These are phyloP conservation scores for Aspergillus sclerotioniger DNA, from an alignment of 495 filamentous ascomycete genomes.

Conservation along the genomic window DNA sequence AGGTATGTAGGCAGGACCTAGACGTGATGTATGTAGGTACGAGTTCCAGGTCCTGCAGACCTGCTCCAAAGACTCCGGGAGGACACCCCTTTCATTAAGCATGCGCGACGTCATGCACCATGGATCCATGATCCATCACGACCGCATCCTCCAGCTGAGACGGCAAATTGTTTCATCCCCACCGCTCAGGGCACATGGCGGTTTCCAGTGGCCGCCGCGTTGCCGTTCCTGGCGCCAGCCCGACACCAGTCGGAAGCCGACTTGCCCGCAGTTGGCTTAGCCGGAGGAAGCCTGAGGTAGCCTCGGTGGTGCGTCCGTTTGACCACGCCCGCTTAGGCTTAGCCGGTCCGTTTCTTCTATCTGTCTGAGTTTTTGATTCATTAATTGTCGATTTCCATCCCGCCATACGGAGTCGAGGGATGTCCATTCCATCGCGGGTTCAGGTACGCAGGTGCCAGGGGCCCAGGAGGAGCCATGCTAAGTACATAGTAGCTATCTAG, in stretches of 20 bases:
- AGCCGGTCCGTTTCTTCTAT: not conserved
- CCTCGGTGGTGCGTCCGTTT: not conserved
- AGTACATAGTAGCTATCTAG: no score
- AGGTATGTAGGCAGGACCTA: not conserved
- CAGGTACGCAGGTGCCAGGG: no score
- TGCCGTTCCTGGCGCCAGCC: slow-evolving; percentile 21
- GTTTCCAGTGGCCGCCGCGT: slow-evolving; percentile 16
- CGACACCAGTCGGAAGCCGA: slow-evolving; percentile 1
- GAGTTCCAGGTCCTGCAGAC: not conserved
- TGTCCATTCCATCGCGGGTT: no score
- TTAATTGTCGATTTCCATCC: no score
- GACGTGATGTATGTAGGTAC: not conserved
- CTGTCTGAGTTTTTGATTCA: not conserved
- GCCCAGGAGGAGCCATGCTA: no score
- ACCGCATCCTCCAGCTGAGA: not conserved
- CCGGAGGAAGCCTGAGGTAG: not conserved
- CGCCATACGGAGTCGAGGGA: no score
- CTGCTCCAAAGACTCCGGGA: not conserved
- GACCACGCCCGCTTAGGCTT: slow-evolving; percentile 3
- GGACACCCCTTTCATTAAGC: not conserved
- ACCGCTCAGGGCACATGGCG: slow-evolving; percentile 18
- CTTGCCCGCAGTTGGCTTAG: slow-evolving; percentile 1
- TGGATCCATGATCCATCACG: not conserved
- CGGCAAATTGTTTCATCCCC: slow-evolving; percentile 22
- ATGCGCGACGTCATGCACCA: slow-evolving; percentile 4